Evolutionary conservation across 306 rosid genomes (phyloP), one percentile per base, ranked within the genome.

Genomic region (Prunus padus): DNA sequence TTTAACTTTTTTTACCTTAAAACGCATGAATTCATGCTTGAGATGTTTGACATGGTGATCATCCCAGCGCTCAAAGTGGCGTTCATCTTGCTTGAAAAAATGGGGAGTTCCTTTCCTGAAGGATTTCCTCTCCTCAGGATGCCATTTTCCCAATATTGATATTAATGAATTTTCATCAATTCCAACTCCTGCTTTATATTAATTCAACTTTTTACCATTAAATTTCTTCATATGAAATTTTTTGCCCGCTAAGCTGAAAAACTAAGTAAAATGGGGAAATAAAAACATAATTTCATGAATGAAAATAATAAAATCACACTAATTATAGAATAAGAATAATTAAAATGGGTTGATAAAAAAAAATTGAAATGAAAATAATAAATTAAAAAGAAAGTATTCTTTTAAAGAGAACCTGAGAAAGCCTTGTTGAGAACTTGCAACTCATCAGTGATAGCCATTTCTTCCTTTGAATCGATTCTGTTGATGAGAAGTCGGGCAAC

Each of bases 1-100:
- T 37, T 8, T 37, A 37, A 37, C 42, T 37, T 37, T 37, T 46
- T 46, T 30, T 20, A 93, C 98, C 92, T 95, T 89, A 67, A 92
- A 95, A 72, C 97, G 97, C 84, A 92, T 78, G 80, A 92, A 92
- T 59, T 95, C 98, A 40, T 90, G 92, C 71, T 90, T 84, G 67
- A 95, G 99, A 77, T 80, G 90, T 55, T 75, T 87, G 45, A 89
- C 80, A 42, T 8, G 42, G 8, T 75, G 83, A 63, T 89, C 93
- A 40, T 90, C 81, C 91, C 96, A 89, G 31, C 84, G 89, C 78
- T 92, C 96, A 49, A 95, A 95, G 51, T 74, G 65, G 44, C 97
- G 96, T 73, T 95, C 92, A 71, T 95, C 99, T 66, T 88, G 87
- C 40, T 4, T 40, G 81, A 95, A 95, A 57, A 82, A 77, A 49